Base-by-base conservation (phyloP, 192 early-diverging fungal genomes). In the Podila minutissima region DNA sequence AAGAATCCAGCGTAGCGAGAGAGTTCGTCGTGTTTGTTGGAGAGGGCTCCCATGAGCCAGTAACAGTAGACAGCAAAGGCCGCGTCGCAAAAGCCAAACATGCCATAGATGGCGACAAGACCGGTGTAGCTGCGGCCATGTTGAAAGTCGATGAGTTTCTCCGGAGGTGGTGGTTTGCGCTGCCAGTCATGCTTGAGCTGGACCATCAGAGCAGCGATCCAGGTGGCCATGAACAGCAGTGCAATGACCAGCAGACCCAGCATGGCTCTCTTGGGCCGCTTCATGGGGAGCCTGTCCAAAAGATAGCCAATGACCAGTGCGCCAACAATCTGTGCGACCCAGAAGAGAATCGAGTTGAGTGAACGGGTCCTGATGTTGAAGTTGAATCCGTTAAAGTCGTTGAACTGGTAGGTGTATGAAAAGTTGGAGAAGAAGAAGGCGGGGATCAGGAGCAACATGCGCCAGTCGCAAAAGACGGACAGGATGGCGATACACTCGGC, bases 11-110 rank as follows among this genome's bases (percentile, higher is more conserved):
- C 88, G 67, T 92, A 95, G 35, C 92, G 88, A 20, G 94, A 87
- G 63, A 91, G 86, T 69, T 87, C 84, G 68, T 91, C 89, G 62
- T 88, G 87, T 77, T 97, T 93, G 84, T 96, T 96, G 35, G 94
- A 91, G 67, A 95, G 85, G 29, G 95, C 89, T n/a, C 95, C 95
- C 74, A 97, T 91, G 51, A 97, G 83, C 94, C 94, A 97, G 91
- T 97, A 96, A 55, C 84, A 79, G 64, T 82, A 79, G 24, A 83
- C 77, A n/a, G 77, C 77, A 65, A 81, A 81, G 58, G 77, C 77
- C 4, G 77, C 77, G 41, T 81, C 77, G 29, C 77, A 81, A 29
- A 81, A 73, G 20, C 77, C 77, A 73, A 81, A 81, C 77, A 81
- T 81, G 53, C 66, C 48, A 26, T 66, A 81, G 67, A 81, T 73